phyloP scores from a whole-genome alignment of 371 early-diverging fungal genomes.

The Mortierella sp. region DNA sequence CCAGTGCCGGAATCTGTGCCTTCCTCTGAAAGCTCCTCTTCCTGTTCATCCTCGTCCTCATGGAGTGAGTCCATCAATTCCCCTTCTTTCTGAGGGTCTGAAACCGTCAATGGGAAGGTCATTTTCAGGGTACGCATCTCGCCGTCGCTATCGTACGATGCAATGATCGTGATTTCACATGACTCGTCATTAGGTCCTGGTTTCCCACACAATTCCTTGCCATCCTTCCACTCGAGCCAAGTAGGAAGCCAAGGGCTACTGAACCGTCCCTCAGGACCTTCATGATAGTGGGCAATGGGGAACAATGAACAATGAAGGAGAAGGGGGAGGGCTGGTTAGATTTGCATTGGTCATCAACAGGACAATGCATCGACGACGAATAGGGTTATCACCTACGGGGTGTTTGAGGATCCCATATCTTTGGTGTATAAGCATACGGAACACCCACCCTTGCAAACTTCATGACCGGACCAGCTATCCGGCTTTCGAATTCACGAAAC shows the following conservation, averaged over 20 bases:
- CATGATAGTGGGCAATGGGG: no score
- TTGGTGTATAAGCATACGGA: constrained; percentile 65
- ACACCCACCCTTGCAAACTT: constrained; percentile 64
- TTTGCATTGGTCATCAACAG: no score
- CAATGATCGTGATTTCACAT: constrained; percentile 60
- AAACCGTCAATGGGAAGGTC: constrained; percentile 41
- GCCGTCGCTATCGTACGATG: constrained; percentile 67
- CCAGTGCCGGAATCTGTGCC: constrained; percentile 10
- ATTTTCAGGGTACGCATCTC: constrained; percentile 51
- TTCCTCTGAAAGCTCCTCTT: constrained; percentile 10
- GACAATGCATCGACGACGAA: no score
- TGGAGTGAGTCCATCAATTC: constrained; percentile 35
- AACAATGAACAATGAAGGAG: constrained; percentile 5
- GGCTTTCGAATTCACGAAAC: constrained; percentile 69
- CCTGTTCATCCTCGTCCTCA: constrained; percentile 23
- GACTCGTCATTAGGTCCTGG: constrained; percentile 61
- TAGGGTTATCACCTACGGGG: constrained; percentile 58
- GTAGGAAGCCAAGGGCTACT: constrained; percentile 68
- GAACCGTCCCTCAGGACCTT: constrained; percentile 67
- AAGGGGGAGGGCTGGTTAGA: constrained; percentile 8
- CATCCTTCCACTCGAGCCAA: constrained; percentile 74
- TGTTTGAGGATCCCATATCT: constrained; percentile 75
- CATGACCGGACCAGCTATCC: constrained; percentile 65
- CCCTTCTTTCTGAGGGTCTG: constrained; percentile 40
- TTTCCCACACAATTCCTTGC: constrained; percentile 63